A percentile compares a stretch with the other conserved stretches of the same genome.
Conservation (phyloP, 495 filamentous ascomycete genomes). For the Aspergillus avenaceus region DNA sequence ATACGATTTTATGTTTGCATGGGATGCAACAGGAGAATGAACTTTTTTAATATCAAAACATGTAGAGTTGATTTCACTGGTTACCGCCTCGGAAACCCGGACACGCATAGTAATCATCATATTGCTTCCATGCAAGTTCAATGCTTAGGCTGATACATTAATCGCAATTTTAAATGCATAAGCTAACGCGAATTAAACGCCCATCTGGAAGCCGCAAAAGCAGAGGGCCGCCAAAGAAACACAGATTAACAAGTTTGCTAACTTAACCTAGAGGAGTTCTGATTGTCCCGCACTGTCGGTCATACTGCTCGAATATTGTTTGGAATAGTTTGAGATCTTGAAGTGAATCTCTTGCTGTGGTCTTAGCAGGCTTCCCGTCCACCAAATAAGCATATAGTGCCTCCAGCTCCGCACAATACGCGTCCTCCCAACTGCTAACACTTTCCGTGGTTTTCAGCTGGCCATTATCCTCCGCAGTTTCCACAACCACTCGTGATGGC, state of each 20-base stretch:
- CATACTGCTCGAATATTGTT: slow-evolving; percentile 39
- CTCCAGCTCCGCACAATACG: slow-evolving; percentile 47
- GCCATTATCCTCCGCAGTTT: slow-evolving; percentile 38
- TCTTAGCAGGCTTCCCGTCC: slow-evolving; percentile 41
- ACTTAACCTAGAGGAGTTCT: slow-evolving; percentile 35
- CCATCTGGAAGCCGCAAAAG: background rate
- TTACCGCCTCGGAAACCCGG: background rate
- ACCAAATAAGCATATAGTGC: slow-evolving; percentile 44
- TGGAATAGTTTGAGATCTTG: slow-evolving; percentile 40
- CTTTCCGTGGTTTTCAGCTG: slow-evolving; percentile 28
- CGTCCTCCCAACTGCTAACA: slow-evolving; percentile 45
- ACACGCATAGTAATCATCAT: no score
- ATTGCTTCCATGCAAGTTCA: background rate
- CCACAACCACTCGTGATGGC: slow-evolving; percentile 45
- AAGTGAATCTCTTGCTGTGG: slow-evolving; percentile 44
- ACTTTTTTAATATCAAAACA: background rate
- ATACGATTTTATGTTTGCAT: background rate
- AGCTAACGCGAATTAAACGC: background rate
- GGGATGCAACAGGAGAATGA: background rate
- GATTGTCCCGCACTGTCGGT: slow-evolving; percentile 41
- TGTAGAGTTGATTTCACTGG: slow-evolving; percentile 9
- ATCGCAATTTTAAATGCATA: background rate
- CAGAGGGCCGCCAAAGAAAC: background rate
- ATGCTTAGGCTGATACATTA: background rate
- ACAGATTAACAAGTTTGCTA: background rate